Evolutionary conservation across 345 rosid species (phyloP).

Genomic region (Lumnitzera racemosa): DNA sequence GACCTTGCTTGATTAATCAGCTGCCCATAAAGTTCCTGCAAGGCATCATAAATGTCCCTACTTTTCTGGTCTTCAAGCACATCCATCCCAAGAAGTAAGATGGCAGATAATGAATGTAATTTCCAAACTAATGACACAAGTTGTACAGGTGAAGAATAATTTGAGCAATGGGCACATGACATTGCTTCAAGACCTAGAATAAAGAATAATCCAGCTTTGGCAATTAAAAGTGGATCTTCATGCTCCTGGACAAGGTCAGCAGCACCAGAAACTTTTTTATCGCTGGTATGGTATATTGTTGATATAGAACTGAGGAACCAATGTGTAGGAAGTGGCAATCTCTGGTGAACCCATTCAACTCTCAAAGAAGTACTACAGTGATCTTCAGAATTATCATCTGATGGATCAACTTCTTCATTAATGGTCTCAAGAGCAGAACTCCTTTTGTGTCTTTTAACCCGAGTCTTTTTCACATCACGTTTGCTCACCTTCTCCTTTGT

Average conservation of each 20-base stretch:
- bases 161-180: conserved; percentile 27
- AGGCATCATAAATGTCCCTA: conserved; percentile 47
- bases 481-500: conserved; percentile 49
- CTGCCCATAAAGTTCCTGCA: conserved; percentile 70
- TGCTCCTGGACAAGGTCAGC: conserved; percentile 21
- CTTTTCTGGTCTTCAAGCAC: conserved; percentile 66
- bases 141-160: conserved; percentile 37
- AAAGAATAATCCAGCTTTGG: conserved; percentile 76
- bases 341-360: conserved; percentile 79
- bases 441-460: conserved; percentile 19
- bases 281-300: conserved; percentile 31
- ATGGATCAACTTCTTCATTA: conserved; percentile 54
- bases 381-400: conserved; percentile 30
- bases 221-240: conserved; percentile 34
- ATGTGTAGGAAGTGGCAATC: conserved; percentile 74
- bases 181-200: conserved; percentile 69
- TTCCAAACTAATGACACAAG: conserved; percentile 73
- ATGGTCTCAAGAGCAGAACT: conserved; percentile 55
- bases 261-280: conserved; percentile 14
- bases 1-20: conserved; percentile 43
- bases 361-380: conserved; percentile 19
- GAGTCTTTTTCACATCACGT: conserved; percentile 10
- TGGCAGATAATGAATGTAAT: conserved; percentile 69
- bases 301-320: conserved; percentile 92
- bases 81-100: conserved; percentile 62